A percentile compares a stretch with the other conserved stretches of the same genome.
Evolutionary conservation across 1,139 yeast genomes (phyloP).

Genomic region (Taphrina betulina): DNA sequence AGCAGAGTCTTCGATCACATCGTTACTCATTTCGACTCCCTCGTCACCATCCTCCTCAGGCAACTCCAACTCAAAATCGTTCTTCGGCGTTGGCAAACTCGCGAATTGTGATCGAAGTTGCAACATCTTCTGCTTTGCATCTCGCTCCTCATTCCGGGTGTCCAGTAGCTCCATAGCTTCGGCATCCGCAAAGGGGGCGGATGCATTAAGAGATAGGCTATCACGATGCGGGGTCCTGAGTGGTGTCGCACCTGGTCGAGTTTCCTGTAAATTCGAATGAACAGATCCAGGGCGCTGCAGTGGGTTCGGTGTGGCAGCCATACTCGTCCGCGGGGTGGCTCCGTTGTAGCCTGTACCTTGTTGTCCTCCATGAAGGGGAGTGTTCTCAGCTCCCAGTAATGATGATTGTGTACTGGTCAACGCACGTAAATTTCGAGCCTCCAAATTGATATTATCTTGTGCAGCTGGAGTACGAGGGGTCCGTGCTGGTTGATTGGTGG

Average conservation of each 20-base stretch:
- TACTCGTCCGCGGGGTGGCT: constrained; percentile 33
- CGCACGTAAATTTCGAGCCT: constrained; percentile 42
- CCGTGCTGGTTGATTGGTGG: constrained; percentile 30
- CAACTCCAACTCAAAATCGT: constrained; percentile 57
- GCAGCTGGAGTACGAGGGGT: constrained; percentile 37
- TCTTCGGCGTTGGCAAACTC: constrained; percentile 55
- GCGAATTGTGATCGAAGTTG: constrained; percentile 45
- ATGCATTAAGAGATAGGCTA: constrained; percentile 21
- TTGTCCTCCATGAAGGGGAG: constrained; percentile 38
- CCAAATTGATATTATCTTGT: constrained; percentile 40
- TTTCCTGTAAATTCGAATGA: neutral
- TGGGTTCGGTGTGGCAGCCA: constrained; percentile 38
- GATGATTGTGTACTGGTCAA: constrained; percentile 43
- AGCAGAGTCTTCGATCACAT: constrained; percentile 45
- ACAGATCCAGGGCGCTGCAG: constrained; percentile 28
- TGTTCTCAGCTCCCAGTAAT: constrained; percentile 41
- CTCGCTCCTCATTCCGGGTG: constrained; percentile 2
- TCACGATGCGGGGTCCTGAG: constrained; percentile 35
- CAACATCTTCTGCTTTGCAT: constrained; percentile 1
- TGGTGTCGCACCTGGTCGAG: constrained; percentile 2
- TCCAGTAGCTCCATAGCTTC: constrained; percentile 35
- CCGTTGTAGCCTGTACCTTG: constrained; percentile 35
- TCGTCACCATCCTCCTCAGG: constrained; percentile 44
- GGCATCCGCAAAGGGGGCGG: constrained; percentile 32
- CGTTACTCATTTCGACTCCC: constrained; percentile 35